Evolutionary conservation across 2,329 filamentous ascomycete species (phyloP), one percentile per base, ranked within the genome.

Genomic region (Phaeosphaeriaceae sp.): DNA sequence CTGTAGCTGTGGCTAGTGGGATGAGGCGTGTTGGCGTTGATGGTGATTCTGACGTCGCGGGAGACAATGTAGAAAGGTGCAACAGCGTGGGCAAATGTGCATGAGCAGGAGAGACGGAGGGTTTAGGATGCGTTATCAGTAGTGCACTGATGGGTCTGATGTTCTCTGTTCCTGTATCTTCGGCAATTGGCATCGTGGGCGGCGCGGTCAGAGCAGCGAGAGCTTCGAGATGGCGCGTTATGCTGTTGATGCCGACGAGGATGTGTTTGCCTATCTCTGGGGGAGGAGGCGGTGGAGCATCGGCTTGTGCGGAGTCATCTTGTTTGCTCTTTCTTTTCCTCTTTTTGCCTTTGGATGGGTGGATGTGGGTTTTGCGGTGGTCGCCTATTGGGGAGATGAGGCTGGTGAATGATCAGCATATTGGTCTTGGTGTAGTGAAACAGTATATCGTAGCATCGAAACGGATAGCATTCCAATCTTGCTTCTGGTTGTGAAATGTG

Each of bases 231-330:
- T 80, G 81, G 19, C 86, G 83, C 5, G 86, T 88, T 56, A 91
- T 87, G 56, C 79, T 82, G 65, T 88, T 85, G 46, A 92, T 78
- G 2, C 91, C 90, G 48, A 91, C 78, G 49, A 91, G 85, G 41
- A 92, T 72, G 60, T 84, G 83, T 3, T 78, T 77, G n/a, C 78
- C 75, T 9, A 91, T 77, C 5, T 65, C 61, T 52, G 74, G 74
- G 9, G 24, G 21, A 21, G 88, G 87, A 46, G 79, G 81, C 21
- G 77, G 79, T 62, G 53, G 64, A 25, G 53, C 42, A 22, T 54
- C 44, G 25, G 33, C n/a, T 13, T 36, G 57, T 17, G 48, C 9
- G 22, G 52, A 24, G 21, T 48, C 47, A 51, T 72, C 25, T 69
- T 68, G 64, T 76, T 46, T 47, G 42, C n/a, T 47, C 24, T 40